Evolutionary conservation across 1,284 basidiomycete species (phyloP).

Genomic region (Irpex sp.): DNA sequence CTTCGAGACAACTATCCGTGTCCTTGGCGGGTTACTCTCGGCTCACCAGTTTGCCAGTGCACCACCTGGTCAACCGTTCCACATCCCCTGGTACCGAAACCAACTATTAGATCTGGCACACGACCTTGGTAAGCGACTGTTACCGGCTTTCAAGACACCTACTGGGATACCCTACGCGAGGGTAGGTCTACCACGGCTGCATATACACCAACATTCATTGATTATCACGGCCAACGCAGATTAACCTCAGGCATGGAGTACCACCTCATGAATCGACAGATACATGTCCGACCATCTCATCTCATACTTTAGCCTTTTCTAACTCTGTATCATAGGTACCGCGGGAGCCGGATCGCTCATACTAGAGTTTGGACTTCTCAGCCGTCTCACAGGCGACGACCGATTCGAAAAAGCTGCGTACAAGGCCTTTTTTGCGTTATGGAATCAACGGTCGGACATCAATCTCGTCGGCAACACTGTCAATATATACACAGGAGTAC

Average conservation of each 20-base stretch:
- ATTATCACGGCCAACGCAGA: constrained; percentile 34
- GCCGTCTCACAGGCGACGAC: constrained; percentile 82
- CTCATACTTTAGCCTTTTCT: background rate
- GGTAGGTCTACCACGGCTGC: too few species aligned
- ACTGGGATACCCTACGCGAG: constrained; percentile 90
- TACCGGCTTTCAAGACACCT: constrained; percentile 86
- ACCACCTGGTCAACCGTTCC: constrained; percentile 53
- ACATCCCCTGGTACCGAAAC: constrained; percentile 72
- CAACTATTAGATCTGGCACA: constrained; percentile 77
- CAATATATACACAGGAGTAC: constrained; percentile 74
- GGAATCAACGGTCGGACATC: constrained; percentile 83
- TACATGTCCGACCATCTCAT: constrained; percentile 56
- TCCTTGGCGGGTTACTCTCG: constrained; percentile 84
- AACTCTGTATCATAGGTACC: constrained; percentile 50
- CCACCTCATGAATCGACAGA: constrained; percentile 67
- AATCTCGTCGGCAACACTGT: constrained; percentile 88
- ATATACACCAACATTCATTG: too few species aligned
- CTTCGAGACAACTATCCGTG: constrained; percentile 88
- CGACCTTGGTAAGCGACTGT: constrained; percentile 79
- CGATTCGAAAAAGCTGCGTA: constrained; percentile 82
- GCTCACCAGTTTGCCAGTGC: constrained; percentile 79
- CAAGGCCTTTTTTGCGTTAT: constrained; percentile 87
- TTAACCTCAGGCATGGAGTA: constrained; percentile 75
- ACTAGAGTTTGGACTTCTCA: constrained; percentile 89
- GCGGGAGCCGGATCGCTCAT: constrained; percentile 91